A percentile compares a stretch with the other conserved stretches of the same genome.
These are phyloP conservation scores for Megacollybia platyphylla DNA, from an alignment of 1,284 basidiomycete species.

Conservation along the genomic window DNA sequence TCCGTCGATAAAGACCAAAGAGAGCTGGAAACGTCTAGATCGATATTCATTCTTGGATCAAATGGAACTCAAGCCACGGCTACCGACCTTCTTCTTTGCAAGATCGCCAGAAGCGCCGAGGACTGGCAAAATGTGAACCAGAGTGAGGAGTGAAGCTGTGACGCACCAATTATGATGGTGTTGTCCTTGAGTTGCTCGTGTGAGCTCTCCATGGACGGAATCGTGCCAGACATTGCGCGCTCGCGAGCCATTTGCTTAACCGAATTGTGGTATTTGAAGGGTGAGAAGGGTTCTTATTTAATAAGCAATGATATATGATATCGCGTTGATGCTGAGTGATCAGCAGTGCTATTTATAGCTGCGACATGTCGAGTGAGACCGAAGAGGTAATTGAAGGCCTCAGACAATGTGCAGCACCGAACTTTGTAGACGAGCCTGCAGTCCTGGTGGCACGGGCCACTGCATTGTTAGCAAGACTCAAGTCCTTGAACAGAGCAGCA, in stretches of 20 bases:
- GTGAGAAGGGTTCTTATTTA: constrained; percentile 3
- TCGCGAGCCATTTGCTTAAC: constrained; percentile 23
- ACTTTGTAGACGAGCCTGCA: constrained; percentile 30
- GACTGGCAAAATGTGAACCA: constrained; percentile 33
- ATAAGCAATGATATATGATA: too few species aligned
- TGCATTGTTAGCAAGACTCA: constrained; percentile 64
- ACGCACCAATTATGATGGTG: constrained; percentile 75
- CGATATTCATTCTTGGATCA: constrained; percentile 3
- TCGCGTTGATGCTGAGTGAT: too few species aligned
- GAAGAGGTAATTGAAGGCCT: constrained; percentile 31
- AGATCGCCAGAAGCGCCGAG: constrained; percentile 96
- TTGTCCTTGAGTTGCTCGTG: constrained; percentile 72
- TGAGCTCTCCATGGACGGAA: constrained; percentile 76
- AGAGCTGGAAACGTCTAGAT: constrained; percentile 85
- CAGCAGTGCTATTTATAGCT: too few species aligned
- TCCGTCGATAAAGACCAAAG: constrained; percentile 75
- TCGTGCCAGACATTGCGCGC: constrained; percentile 61
- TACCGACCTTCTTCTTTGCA: constrained; percentile 91
- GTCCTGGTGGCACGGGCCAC: constrained; percentile 49
- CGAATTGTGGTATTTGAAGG: not conserved
- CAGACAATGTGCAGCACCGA: constrained; percentile 42
- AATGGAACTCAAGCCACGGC: not conserved
- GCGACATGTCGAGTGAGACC: not conserved
- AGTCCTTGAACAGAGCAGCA: constrained; percentile 59
- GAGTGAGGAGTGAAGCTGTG: constrained; percentile 8